Conservation (phyloP, 805 yeast species). For the Candida andamanensis region DNA sequence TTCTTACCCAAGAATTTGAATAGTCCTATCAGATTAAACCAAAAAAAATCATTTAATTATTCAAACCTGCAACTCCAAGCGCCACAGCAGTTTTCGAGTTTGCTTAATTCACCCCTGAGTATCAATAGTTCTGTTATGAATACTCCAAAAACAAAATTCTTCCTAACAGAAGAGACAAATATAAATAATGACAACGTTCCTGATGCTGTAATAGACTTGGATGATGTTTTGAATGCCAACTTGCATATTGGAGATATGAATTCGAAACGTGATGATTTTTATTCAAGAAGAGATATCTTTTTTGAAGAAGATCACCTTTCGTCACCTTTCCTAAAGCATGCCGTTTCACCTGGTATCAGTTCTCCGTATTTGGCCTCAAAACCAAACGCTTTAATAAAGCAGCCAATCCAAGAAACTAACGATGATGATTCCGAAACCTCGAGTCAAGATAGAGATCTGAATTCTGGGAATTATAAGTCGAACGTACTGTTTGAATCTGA, state of each 20-base stretch:
- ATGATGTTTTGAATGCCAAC: slow-evolving; percentile 31
- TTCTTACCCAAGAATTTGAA: slow-evolving; percentile 16
- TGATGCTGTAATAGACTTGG: slow-evolving; percentile 37
- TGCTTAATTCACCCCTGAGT: background rate
- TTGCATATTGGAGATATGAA: slow-evolving; percentile 20
- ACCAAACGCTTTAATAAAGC: slow-evolving; percentile 20
- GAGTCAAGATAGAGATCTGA: slow-evolving; percentile 5
- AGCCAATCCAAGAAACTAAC: slow-evolving; percentile 24
- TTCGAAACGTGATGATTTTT: slow-evolving; percentile 1
- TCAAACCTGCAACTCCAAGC: background rate
- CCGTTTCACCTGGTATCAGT: slow-evolving; percentile 7
- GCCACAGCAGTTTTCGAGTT: slow-evolving; percentile 1
- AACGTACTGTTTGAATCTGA: slow-evolving; percentile 4
- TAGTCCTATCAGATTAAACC: slow-evolving; percentile 29
- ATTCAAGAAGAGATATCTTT: slow-evolving; percentile 15
- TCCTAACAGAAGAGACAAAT: slow-evolving; percentile 25
- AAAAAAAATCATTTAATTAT: slow-evolving; percentile 14
- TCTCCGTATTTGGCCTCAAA: slow-evolving; percentile 14
- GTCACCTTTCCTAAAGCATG: slow-evolving; percentile 24
- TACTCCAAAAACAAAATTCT: slow-evolving; percentile 20
- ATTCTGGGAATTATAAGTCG: background rate
- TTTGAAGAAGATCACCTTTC: slow-evolving; percentile 25
- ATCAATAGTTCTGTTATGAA: slow-evolving; percentile 9
- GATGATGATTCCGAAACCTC: slow-evolving; percentile 9
- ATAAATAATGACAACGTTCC: slow-evolving; percentile 27